Evolutionary conservation across 179 eudicot species (phyloP).

Genomic region (Spinacia oleracea): DNA sequence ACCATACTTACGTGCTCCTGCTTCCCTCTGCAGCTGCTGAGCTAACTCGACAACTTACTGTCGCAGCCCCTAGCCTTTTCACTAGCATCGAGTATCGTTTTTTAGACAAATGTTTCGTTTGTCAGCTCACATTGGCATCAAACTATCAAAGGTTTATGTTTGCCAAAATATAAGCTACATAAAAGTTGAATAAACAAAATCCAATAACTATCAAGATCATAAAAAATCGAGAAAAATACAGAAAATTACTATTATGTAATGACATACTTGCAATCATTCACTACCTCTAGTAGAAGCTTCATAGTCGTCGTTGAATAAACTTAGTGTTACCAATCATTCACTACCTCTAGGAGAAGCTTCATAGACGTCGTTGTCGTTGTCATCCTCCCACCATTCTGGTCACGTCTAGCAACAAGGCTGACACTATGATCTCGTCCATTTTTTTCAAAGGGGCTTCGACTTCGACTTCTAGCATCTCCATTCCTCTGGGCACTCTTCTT

Average conservation of each 20-base stretch:
- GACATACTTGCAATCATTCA: slow-evolving; percentile 27
- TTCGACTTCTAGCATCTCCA: slow-evolving; percentile 37
- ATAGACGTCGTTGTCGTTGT: slow-evolving; percentile 36
- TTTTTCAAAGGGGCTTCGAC: slow-evolving; percentile 48
- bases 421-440: slow-evolving; percentile 56
- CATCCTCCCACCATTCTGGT: slow-evolving; percentile 46
- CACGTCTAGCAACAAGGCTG: slow-evolving; percentile 56
- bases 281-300: slow-evolving; percentile 49
- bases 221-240: not conserved
- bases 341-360: slow-evolving; percentile 50
- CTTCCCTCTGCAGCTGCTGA: too few species aligned
- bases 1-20: too few species aligned
- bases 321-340: slow-evolving; percentile 25
- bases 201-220: not conserved
- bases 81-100: too few species aligned
- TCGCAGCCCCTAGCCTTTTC: too few species aligned
- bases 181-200: not conserved
- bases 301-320: slow-evolving; percentile 32
- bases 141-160: not conserved
- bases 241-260: slow-evolving; percentile 8
- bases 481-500: slow-evolving; percentile 42
- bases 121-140: too few species aligned
- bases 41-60: too few species aligned
- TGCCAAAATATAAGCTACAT: not conserved
- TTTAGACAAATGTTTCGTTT: slow-evolving; percentile 55